These are phyloP conservation scores for Sextonia rubra DNA, from an alignment of 164 flowering plant species.

Conservation along the genomic window DNA sequence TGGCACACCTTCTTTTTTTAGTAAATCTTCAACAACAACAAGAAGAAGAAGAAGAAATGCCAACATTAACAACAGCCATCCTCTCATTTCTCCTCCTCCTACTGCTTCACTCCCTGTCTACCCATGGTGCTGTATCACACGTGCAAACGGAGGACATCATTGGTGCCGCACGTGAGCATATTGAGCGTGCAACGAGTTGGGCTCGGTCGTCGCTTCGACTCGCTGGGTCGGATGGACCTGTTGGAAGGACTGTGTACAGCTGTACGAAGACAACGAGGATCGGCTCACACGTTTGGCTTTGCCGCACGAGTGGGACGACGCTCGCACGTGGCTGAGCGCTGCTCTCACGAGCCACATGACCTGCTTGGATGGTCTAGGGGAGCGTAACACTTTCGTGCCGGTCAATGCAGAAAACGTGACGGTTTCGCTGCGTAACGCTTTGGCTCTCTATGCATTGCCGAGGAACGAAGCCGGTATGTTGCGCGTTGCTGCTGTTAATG, in stretches of 20 bases:
- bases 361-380: constrained; percentile 54
- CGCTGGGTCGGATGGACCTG: constrained; percentile 7
- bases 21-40: background rate
- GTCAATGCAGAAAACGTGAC: constrained; percentile 29
- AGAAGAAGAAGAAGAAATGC: background rate
- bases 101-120: background rate
- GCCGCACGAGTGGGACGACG: constrained; percentile 29
- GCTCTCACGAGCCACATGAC: constrained; percentile 43
- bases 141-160: background rate
- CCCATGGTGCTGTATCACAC: background rate
- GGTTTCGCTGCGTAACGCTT: constrained; percentile 30
- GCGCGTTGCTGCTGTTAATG: too few species aligned
- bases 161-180: background rate
- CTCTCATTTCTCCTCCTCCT: constrained; percentile 1
- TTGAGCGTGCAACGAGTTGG: background rate
- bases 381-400: constrained; percentile 14
- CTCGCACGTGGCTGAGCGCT: constrained; percentile 46
- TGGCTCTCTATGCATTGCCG: constrained; percentile 27
- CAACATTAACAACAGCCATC: background rate
- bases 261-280: constrained; percentile 42
- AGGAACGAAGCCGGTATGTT: constrained; percentile 15
- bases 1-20: background rate
- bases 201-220: background rate
- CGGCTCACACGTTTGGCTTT: constrained; percentile 22
- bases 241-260: constrained; percentile 39